Base-by-base conservation (phyloP, 192 early-diverging fungal genomes). In the Umbelopsis isabellina region DNA sequence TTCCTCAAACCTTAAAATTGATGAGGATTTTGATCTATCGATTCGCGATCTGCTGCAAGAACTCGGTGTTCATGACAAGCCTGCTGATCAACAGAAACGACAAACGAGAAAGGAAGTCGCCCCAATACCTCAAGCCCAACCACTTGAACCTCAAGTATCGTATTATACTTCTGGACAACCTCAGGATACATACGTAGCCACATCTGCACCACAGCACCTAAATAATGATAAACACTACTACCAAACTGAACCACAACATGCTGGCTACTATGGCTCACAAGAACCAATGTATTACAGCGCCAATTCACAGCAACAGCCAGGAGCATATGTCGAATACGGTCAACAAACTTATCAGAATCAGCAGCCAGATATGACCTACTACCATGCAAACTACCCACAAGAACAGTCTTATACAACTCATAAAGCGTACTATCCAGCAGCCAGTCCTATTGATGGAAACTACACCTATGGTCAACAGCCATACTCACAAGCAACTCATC, bases 11-110 rank as follows among this genome's bases (percentile, higher is more conserved):
- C 22, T 47, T 9, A 25, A 35, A 35, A 8, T 50, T 7, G 46
- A 75, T 30, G 49, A 66, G 27, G 52, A 52, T 12, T 70, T 49
- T 49, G 67, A 72, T 48, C 15, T 47, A 8, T 72, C 67, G 12
- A 67, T 65, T 16, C 49, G 50, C 13, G 70, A 77, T 15, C 25
- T 69, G 4, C 55, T 66, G 7, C 52, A 49, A 51, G 45, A 68
- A 53, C 12, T 49, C 8, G 72, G 49, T 35, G 66, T 67, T 30
- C 27, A 53, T 22, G 65, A 68, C 16, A 61, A 61, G 55, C 27
- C 37, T 41, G 37, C 37, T 41, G 37, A 41, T 41, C 37, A 61
- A 61, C 25, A 25, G 7, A 35, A 22, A 25, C 33, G 27, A 25
- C 25, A 22, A 16, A 30, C 27, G 15, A 6, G 33, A 15, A 30